A percentile compares a stretch with the other conserved stretches of the same genome.
These are phyloP conservation scores for Carex cristatella DNA, from an alignment of 176 grass and related monocot genomes.

Conservation along the genomic window DNA sequence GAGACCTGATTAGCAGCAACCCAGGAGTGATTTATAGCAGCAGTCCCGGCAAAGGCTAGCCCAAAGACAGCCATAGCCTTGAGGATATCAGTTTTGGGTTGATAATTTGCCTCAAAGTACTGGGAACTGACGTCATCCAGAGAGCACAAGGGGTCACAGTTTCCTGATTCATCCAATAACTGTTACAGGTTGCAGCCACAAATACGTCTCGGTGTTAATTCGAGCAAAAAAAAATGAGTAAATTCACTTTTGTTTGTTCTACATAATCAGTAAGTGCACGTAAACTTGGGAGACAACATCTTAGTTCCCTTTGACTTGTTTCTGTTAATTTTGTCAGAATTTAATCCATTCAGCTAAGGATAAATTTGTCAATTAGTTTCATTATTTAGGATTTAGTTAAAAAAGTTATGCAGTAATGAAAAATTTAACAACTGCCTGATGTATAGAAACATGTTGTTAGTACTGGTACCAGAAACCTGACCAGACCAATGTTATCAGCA, in stretches of 20 bases:
- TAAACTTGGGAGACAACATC: not conserved
- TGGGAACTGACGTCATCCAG: conserved; percentile 81
- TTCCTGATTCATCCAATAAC: conserved; percentile 47
- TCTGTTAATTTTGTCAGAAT: not conserved
- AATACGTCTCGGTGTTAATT: not conserved
- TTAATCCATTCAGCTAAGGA: not conserved
- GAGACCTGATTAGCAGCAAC: conserved; percentile 84
- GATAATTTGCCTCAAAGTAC: conserved; percentile 72
- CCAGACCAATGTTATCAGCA: not conserved
- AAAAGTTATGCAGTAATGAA: not conserved
- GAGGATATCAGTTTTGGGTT: conserved; percentile 71
- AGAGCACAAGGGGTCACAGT: conserved; percentile 92
- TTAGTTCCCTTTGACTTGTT: not conserved
- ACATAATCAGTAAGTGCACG: not conserved
- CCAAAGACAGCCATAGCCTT: conserved; percentile 78
- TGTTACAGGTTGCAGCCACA: conserved; percentile 16
- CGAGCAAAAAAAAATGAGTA: not conserved
- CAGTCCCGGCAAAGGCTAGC: conserved; percentile 60
- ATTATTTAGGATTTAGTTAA: not conserved
- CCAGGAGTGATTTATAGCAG: conserved; percentile 94
- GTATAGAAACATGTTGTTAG: not conserved
- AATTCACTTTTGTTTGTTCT: not conserved
- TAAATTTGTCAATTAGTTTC: not conserved
- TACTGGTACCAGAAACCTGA: not conserved
- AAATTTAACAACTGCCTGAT: not conserved